Percentiles rank a stretch among this genome's conserved stretches.
Evolutionary conservation across 2,329 filamentous ascomycete genomes (phyloP).

Genomic region (Alternaria gansuensis): DNA sequence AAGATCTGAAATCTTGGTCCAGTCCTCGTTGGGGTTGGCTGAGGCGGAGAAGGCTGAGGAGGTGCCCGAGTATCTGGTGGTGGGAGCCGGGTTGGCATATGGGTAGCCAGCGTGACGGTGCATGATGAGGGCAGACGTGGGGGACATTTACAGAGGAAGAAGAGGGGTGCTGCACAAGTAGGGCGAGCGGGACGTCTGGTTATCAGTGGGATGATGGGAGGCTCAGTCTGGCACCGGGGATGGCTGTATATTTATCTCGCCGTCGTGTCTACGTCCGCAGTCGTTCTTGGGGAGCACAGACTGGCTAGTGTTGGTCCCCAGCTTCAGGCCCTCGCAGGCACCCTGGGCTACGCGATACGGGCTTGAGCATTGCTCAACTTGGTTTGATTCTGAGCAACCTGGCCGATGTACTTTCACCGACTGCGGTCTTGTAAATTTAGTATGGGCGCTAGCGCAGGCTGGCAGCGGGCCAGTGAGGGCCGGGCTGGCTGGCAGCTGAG

Average conservation of each 20-base stretch:
- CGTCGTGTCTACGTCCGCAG: constrained; percentile 36
- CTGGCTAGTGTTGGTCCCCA: constrained; percentile 42
- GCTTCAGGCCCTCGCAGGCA: constrained; percentile 44
- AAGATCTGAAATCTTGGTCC: constrained; percentile 98
- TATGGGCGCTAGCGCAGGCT: constrained; percentile 40
- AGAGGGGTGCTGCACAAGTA: neutral
- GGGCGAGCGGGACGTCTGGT: constrained; percentile 22
- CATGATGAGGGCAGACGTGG: constrained; percentile 48
- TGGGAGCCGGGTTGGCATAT: constrained; percentile 52
- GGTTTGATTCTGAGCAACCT: constrained; percentile 37
- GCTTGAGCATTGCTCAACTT: constrained; percentile 38
- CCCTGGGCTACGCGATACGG: constrained; percentile 35
- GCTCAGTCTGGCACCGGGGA: constrained; percentile 37
- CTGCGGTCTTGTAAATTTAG: constrained; percentile 46
- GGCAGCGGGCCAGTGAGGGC: constrained; percentile 41
- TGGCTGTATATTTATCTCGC: constrained; percentile 45
- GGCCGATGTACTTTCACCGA: constrained; percentile 37
- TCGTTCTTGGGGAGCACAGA: constrained; percentile 42
- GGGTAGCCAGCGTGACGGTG: constrained; percentile 57
- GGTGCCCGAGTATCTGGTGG: constrained; percentile 75
- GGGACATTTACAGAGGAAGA: constrained; percentile 38
- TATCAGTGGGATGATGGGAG: constrained; percentile 36
- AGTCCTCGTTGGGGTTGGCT: constrained; percentile 95
- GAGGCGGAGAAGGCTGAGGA: constrained; percentile 95
- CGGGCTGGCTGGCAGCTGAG: constrained; percentile 33